Conservation (phyloP, 2,329 filamentous ascomycete species). For the Ophiostoma angusticollis region DNA sequence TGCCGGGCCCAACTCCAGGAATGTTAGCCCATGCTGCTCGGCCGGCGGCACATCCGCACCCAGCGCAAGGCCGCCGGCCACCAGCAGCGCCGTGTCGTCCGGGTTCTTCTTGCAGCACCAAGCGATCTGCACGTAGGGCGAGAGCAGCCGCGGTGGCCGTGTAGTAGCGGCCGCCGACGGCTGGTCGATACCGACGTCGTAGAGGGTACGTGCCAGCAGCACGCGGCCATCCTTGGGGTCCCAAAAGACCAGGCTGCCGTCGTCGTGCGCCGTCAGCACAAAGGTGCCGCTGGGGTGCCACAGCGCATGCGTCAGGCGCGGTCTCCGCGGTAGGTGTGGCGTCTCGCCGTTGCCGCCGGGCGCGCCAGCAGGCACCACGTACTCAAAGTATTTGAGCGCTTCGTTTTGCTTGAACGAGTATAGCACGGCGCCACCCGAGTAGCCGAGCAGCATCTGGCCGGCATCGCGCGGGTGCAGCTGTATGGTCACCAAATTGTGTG, state of each 20-base stretch:
- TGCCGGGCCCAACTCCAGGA: slow-evolving; percentile 78
- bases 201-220: slow-evolving; percentile 69
- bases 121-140: slow-evolving; percentile 63
- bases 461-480: slow-evolving; percentile 85
- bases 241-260: slow-evolving; percentile 88
- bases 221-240: slow-evolving; percentile 79
- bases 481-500: slow-evolving; percentile 55
- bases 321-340: slow-evolving; percentile 51
- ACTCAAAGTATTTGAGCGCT: slow-evolving; percentile 67
- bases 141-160: slow-evolving; percentile 44
- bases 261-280: slow-evolving; percentile 74
- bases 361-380: slow-evolving; percentile 67
- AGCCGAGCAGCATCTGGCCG: slow-evolving; percentile 83
- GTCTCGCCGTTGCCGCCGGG: slow-evolving; percentile 64
- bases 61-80: slow-evolving; percentile 66
- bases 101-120: slow-evolving; percentile 95
- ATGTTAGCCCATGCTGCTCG: slow-evolving; percentile 73
- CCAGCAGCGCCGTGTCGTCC: slow-evolving; percentile 79
- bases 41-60: slow-evolving; percentile 51
- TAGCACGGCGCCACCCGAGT: slow-evolving; percentile 72
- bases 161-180: slow-evolving; percentile 34
- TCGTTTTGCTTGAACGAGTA: slow-evolving; percentile 93
- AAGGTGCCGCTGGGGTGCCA: slow-evolving; percentile 97
- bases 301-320: slow-evolving; percentile 65
- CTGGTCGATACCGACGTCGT: slow-evolving; percentile 60